Conservation (phyloP, 1,139 yeast genomes). For the Taphrina deformans region DNA sequence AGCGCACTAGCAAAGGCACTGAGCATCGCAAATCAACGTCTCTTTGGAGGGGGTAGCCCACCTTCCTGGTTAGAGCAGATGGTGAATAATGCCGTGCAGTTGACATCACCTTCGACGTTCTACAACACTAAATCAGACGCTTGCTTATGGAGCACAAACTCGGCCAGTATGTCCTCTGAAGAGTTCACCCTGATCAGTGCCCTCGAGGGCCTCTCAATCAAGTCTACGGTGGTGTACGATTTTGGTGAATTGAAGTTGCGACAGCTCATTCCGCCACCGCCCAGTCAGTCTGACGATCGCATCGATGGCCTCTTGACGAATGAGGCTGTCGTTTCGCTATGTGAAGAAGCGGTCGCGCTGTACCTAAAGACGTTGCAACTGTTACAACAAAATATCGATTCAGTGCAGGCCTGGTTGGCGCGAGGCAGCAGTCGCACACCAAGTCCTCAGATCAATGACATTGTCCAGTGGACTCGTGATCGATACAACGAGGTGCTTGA, state of each 20-base stretch:
- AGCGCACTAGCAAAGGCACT: constrained; percentile 86
- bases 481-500: constrained; percentile 85
- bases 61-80: constrained; percentile 33
- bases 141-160: constrained; percentile 11
- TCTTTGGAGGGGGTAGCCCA: constrained; percentile 59
- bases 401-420: constrained; percentile 50
- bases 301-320: constrained; percentile 56
- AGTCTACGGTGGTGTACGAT: constrained; percentile 77
- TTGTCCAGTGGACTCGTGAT: constrained; percentile 91
- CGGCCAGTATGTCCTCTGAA: constrained; percentile 38
- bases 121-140: not conserved
- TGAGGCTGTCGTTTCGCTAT: constrained; percentile 58
- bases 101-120: not conserved
- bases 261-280: constrained; percentile 78
- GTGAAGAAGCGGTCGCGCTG: constrained; percentile 81
- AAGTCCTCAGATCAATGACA: constrained; percentile 56
- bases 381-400: constrained; percentile 78
- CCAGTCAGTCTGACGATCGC: constrained; percentile 45
- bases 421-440: constrained; percentile 45
- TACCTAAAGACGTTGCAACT: constrained; percentile 81
- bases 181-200: constrained; percentile 81
- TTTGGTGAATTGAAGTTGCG: constrained; percentile 90
- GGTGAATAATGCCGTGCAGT: constrained; percentile 21
- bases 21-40: constrained; percentile 80
- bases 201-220: constrained; percentile 35